These are phyloP conservation scores for Corinectria fuckeliana DNA, from an alignment of 2,329 filamentous ascomycete genomes.

Conservation along the genomic window DNA sequence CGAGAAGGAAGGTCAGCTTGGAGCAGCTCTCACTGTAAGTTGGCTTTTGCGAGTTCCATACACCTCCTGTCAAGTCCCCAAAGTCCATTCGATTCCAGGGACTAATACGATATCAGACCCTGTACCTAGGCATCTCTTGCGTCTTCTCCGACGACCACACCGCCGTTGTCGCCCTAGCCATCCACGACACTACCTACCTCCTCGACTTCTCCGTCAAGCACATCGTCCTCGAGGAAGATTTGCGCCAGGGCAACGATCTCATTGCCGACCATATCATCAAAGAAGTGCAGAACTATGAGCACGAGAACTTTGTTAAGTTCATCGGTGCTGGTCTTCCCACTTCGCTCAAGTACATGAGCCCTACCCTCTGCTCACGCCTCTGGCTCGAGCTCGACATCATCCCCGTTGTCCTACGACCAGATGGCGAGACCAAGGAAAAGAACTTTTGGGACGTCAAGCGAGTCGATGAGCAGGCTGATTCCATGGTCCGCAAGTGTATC, in stretches of 20 bases:
- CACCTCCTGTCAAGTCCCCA: not conserved
- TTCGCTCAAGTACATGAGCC: constrained; percentile 65
- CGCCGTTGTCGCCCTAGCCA: constrained; percentile 68
- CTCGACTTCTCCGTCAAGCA: constrained; percentile 73
- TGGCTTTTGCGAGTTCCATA: not conserved
- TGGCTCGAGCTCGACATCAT: constrained; percentile 82
- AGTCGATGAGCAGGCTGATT: constrained; percentile 84
- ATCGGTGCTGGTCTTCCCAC: constrained; percentile 74
- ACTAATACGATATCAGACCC: constrained; percentile 48
- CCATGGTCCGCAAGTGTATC: constrained; percentile 80
- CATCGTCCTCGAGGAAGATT: constrained; percentile 53
- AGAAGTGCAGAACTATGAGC: constrained; percentile 65
- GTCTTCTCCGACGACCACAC: constrained; percentile 57
- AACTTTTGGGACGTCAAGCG: constrained; percentile 60
- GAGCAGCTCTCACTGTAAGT: constrained; percentile 54
- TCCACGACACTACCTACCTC: constrained; percentile 77
- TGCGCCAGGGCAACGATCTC: constrained; percentile 49
- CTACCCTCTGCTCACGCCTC: constrained; percentile 70
- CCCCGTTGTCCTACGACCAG: constrained; percentile 67
- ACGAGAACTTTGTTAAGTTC: constrained; percentile 74
- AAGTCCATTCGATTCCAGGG: constrained; percentile 7
- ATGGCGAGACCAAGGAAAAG: constrained; percentile 50
- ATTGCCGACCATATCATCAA: constrained; percentile 67
- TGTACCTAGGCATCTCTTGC: constrained; percentile 69
- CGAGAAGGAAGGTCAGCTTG: constrained; percentile 52